A percentile compares a stretch with the other conserved stretches of the same genome.
Conservation (phyloP, 768 basidiomycete species). For the Boletus rubescentipes region DNA sequence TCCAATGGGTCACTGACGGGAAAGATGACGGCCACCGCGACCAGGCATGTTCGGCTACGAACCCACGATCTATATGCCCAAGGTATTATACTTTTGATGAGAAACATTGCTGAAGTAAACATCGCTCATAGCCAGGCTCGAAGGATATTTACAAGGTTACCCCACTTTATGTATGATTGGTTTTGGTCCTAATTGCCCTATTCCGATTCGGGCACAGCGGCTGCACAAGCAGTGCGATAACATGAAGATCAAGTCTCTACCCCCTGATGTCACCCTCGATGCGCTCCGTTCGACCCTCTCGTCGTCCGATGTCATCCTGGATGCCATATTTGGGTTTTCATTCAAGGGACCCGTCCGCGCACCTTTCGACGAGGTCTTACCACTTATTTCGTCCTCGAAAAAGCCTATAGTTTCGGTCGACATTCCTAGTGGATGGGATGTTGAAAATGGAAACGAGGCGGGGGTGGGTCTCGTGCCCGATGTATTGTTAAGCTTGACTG, state of each 20-base stretch:
- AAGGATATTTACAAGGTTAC: constrained; percentile 89
- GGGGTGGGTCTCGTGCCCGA: constrained; percentile 64
- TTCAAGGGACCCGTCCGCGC: constrained; percentile 88
- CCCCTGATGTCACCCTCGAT: constrained; percentile 45
- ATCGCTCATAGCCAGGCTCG: constrained; percentile 63
- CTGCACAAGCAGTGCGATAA: constrained; percentile 86
- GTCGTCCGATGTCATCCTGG: constrained; percentile 80
- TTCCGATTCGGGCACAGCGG: constrained; percentile 43
- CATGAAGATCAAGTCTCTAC: constrained; percentile 76
- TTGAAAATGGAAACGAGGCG: constrained; percentile 69
- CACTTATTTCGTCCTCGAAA: constrained; percentile 56
- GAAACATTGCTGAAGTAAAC: not conserved
- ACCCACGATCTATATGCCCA: constrained; percentile 91
- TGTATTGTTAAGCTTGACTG: constrained; percentile 87
- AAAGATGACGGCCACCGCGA: not conserved
- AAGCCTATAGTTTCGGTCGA: constrained; percentile 93
- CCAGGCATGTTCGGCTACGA: constrained; percentile 90
- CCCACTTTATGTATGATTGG: not conserved
- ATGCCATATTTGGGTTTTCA: constrained; percentile 98
- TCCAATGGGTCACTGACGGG: not conserved
- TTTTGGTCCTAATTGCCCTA: not conserved
- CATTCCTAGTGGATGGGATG: constrained; percentile 96
- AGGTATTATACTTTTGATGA: constrained; percentile 46
- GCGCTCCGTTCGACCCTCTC: constrained; percentile 50
- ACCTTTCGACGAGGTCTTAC: constrained; percentile 80